phyloP scores from a whole-genome alignment of 2,329 filamentous ascomycete genomes.

The Fusarium fracticaudum region DNA sequence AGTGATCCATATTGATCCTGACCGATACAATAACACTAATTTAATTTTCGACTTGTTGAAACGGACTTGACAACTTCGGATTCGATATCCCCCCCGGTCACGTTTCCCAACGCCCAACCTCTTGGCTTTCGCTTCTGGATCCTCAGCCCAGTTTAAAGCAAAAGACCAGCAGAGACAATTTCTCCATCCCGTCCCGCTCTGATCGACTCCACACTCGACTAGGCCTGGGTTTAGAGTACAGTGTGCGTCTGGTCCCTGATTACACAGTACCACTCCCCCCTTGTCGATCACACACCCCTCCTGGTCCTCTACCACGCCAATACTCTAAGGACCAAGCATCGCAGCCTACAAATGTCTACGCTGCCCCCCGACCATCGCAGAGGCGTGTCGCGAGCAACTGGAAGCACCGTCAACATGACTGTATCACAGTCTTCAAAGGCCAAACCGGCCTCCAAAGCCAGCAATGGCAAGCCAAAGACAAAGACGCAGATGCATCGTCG shows the following conservation, averaged over 20 bases:
- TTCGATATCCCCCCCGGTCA: slow-evolving; percentile 32
- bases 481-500: slow-evolving; percentile 91
- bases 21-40: slow-evolving; percentile 44
- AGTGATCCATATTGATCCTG: slow-evolving; percentile 39
- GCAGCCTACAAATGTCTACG: slow-evolving; percentile 68
- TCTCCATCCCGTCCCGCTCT: slow-evolving; percentile 45
- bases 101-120: slow-evolving; percentile 39
- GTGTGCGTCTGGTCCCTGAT: neutral
- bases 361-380: slow-evolving; percentile 69
- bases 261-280: slow-evolving; percentile 40
- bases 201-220: slow-evolving; percentile 39
- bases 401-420: slow-evolving; percentile 66
- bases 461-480: slow-evolving; percentile 67
- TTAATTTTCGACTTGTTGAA: slow-evolving; percentile 43
- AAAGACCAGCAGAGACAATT: slow-evolving; percentile 28
- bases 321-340: slow-evolving; percentile 48
- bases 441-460: slow-evolving; percentile 65
- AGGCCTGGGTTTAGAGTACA: slow-evolving; percentile 25
- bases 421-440: slow-evolving; percentile 67
- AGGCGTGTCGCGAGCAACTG: slow-evolving; percentile 59
- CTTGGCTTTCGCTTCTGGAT: slow-evolving; percentile 37
- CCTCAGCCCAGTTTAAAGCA: slow-evolving; percentile 23
- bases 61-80: slow-evolving; percentile 36
- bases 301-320: slow-evolving; percentile 39
- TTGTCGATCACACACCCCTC: slow-evolving; percentile 38